Base-by-base conservation (phyloP, 2,329 filamentous ascomycete genomes). In the Epichloe brachyelytri region DNA sequence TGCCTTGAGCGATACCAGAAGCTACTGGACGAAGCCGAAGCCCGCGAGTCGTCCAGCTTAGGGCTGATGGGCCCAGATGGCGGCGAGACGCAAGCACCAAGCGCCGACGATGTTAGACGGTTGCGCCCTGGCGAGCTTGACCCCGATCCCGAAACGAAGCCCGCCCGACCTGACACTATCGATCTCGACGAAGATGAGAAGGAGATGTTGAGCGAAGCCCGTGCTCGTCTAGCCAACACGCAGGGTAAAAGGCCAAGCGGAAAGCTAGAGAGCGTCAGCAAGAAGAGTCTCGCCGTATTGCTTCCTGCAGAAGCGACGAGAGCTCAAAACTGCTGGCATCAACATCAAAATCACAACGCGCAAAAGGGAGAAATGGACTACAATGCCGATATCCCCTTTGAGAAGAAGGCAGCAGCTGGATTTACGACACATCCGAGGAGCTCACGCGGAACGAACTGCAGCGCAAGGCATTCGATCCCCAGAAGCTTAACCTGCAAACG, bases 351-450 rank as follows among this genome's bases (percentile, higher is more conserved):
- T 97, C 52, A 82, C 83, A 3, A 93, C 86, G 14, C 82, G 86
- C 54, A 97, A 97, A 83, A 88, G 73, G 93, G 93, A 0, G 85
- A 97, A 72, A 98, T 98, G 88, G 93, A 98, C 68, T 98, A 98
- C 74, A 98, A 98, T 68, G 93, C 93, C 60, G 93, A 98, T 60
- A 95, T 98, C 57, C 93, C 93, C 0, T 97, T 98, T 58, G 93
- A 98, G 67, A 96, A 93, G 68, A 86, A 87, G 56, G 84, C 93
- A 0, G 85, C 86, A 0, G 73, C 83, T 20, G 93, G 93, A 12
- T 98, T 65, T 95, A 91, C 70, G 91, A 98, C 65, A 98, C 93
- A 0, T 75, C 74, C 3, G 89, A 96, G 14, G 93, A 98, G 64
- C 74, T 86, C 57, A 70, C 73, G 4, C 77, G 75, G 57, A 98